Base-by-base conservation (phyloP, 2,329 filamentous ascomycete species). In the Neonectria faginata region DNA sequence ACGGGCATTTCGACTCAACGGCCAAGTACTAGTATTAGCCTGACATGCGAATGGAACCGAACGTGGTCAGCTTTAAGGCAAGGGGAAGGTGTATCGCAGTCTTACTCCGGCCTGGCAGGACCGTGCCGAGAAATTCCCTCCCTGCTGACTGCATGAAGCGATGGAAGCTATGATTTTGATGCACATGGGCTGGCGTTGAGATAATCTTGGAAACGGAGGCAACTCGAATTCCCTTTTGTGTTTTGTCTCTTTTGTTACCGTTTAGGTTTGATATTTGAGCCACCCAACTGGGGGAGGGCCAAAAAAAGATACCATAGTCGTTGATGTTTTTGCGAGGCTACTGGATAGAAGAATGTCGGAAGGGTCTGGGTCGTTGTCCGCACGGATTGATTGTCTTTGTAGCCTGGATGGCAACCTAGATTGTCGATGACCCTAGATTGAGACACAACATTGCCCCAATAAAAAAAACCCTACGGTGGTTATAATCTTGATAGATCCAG, bases 1-100 rank as follows among this genome's bases (percentile, higher is more conserved):
- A 80, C 51, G 78, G 78, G 31, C 75, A 77, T 36, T 70, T 81
- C 44, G 77, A 79, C 52, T 64, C 71, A 48, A 56, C 64, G 62
- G 71, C 57, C 57, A 73, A 73, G 62, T 65, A 70, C 55, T 73
- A 73, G 70, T 61, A 71, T 57, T 73, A 73, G 70, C 63, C 67
- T 57, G 65, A 55, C 54, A 51, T 60, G 22, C 25, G 14, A 25
- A 60, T 36, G 44, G 16, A 18, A 29, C 47, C 20, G 47, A 45
- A 54, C 18, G 33, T 41, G 36, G 36, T 27, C 48, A 22, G 58
- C n/a, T 33, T 33, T 33, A 22, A 10, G 36, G 27, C 39, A n/a
- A 41, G 31, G 60, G 41, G 16, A 41, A 42, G 44, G 27, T 31
- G 47, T 61, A 51, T 51, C 67, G 64, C 65, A 73, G 62, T 67